A percentile compares a stretch with the other conserved stretches of the same genome.
phyloP scores from a whole-genome alignment of 2,329 filamentous ascomycete species.

The Akanthomyces muscarius region DNA sequence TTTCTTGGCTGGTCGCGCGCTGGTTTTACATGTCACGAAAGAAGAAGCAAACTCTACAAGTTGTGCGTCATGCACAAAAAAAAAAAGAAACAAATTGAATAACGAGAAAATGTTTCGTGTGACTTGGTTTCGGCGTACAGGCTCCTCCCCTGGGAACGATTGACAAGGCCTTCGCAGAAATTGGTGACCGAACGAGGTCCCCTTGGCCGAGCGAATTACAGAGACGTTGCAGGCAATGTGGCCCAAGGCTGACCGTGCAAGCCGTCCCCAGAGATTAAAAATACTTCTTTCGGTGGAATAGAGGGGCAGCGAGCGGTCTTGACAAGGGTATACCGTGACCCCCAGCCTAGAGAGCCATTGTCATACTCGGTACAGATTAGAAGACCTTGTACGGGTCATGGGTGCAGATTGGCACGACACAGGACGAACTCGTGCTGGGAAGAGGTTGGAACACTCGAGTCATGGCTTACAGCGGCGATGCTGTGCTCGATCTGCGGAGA shows the following conservation, averaged over 20 bases:
- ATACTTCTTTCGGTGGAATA: not conserved
- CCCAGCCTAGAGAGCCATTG: no score
- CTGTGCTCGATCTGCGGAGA: not conserved
- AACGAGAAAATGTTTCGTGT: not conserved
- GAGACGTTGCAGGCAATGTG: not conserved
- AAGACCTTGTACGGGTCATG: no score
- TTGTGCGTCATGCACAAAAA: not conserved
- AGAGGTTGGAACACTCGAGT: not conserved
- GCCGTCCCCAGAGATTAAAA: conserved; percentile 8
- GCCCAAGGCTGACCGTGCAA: conserved; percentile 10
- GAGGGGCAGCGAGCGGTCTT: no score
- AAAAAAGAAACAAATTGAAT: not conserved
- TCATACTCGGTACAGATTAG: no score
- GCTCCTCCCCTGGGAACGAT: not conserved
- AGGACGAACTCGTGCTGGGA: not conserved
- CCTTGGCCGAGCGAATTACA: conserved; percentile 4
- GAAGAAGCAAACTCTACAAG: conserved; percentile 11
- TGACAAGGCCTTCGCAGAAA: not conserved
- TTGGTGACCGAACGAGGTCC: not conserved
- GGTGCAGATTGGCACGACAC: not conserved
- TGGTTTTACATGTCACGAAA: not conserved
- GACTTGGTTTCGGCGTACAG: not conserved
- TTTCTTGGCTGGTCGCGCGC: not conserved
- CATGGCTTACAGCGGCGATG: not conserved
- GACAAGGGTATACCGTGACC: no score